These are phyloP conservation scores for Tricholoma terreum DNA, from an alignment of 768 basidiomycete species.

Conservation along the genomic window DNA sequence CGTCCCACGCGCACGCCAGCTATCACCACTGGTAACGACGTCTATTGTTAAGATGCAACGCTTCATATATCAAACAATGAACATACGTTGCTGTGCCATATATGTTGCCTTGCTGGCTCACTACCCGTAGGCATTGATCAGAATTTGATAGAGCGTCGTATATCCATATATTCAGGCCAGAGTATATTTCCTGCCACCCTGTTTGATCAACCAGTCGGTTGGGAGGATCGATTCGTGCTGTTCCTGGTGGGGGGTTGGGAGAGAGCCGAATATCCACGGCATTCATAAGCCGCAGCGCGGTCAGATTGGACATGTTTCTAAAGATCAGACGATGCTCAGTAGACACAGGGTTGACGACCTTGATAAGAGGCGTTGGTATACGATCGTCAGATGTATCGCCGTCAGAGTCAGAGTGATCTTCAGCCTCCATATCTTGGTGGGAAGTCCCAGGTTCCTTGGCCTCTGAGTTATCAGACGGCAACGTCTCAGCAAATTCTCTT, in stretches of 20 bases:
- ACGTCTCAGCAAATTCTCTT: slow-evolving; percentile 43
- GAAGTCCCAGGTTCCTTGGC: neutral
- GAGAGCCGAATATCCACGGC: slow-evolving; percentile 63
- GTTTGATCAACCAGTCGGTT: slow-evolving; percentile 59
- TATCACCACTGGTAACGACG: slow-evolving; percentile 57
- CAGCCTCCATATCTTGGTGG: slow-evolving; percentile 15
- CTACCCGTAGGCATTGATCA: slow-evolving; percentile 67
- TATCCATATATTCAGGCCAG: slow-evolving; percentile 68
- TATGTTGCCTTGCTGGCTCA: slow-evolving; percentile 56
- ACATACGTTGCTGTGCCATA: slow-evolving; percentile 81
- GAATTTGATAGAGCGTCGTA: slow-evolving; percentile 65
- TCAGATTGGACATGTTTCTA: slow-evolving; percentile 57
- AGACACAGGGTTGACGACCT: slow-evolving; percentile 41
- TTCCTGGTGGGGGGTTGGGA: slow-evolving; percentile 43
- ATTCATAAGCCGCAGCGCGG: slow-evolving; percentile 65
- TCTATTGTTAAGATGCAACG: slow-evolving; percentile 6
- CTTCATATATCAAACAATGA: neutral
- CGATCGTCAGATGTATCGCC: slow-evolving; percentile 25
- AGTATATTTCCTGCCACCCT: slow-evolving; percentile 74
- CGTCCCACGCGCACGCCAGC: slow-evolving; percentile 70
- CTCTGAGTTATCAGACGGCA: slow-evolving; percentile 8
- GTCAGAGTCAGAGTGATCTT: slow-evolving; percentile 34
- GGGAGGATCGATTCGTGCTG: slow-evolving; percentile 43
- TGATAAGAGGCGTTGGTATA: slow-evolving; percentile 40
- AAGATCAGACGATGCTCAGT: slow-evolving; percentile 41